These are phyloP conservation scores for Metarhizium humberi DNA, from an alignment of 2,329 filamentous ascomycete species.

Conservation along the genomic window DNA sequence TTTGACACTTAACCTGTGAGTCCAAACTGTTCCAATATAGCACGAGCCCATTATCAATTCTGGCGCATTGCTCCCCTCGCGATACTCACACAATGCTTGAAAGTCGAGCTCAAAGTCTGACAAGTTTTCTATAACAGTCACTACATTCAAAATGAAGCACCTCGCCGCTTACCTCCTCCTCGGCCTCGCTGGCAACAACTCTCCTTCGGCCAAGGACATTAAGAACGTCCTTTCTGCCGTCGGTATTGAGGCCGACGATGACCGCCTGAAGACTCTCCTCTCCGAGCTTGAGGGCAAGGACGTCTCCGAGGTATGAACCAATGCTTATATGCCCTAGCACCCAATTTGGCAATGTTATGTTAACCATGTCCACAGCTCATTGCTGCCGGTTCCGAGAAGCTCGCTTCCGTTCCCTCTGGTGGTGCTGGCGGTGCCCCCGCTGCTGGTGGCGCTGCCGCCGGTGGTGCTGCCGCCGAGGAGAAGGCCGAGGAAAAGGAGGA, in stretches of 20 bases:
- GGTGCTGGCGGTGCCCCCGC: conserved; percentile 66
- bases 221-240: conserved; percentile 85
- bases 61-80: not conserved
- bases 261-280: conserved; percentile 79
- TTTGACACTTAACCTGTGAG: conserved; percentile 24
- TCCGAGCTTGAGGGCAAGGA: conserved; percentile 86
- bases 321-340: not conserved
- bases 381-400: conserved; percentile 79
- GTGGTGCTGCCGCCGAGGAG: conserved; percentile 51
- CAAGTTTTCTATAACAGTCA: conserved; percentile 20
- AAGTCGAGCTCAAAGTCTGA: conserved; percentile 13
- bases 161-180: conserved; percentile 99
- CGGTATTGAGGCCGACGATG: conserved; percentile 85
- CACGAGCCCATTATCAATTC: not conserved
- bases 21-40: conserved; percentile 9
- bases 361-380: conserved; percentile 59
- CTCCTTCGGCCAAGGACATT: conserved; percentile 78
- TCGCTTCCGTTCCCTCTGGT: conserved; percentile 93
- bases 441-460: conserved; percentile 59
- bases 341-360: conserved; percentile 1
- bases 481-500: conserved; percentile 59
- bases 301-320: conserved; percentile 72
- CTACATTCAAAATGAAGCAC: conserved; percentile 85
- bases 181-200: conserved; percentile 82
- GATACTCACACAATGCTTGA: not conserved